Evolutionary conservation across 2,329 filamentous ascomycete genomes (phyloP), one percentile per base, ranked within the genome.

Genomic region (Emydomyces testavorans): DNA sequence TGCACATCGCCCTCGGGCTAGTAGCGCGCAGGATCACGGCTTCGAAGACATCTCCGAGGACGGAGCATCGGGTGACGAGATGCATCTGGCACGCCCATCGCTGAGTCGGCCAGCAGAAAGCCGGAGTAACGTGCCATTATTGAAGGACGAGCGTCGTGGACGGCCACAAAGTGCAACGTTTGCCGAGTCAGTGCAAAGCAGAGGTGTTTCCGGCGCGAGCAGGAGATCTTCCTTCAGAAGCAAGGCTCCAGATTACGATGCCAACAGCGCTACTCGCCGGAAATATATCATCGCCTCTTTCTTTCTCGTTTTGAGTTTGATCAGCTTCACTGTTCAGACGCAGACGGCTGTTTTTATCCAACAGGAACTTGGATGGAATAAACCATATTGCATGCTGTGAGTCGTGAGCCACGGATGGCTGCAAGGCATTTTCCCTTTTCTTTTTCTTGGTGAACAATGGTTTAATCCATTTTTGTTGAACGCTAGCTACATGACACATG

Each of bases 341-440:
- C 90, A 96, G 72, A 87, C 94, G 46, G 90, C 89, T 8, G 82
- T 93, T 7, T 89, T 95, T 68, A 92, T 98, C 52, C 90, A 96
- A 70, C 82, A 90, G 63, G 81, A 92, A 51, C 69, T 95, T 54
- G 80, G 84, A 54, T 98, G 92, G 92, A 79, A 93, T 69, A 98
- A 98, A 71, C 86, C 92, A n/a, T 98, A 95, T 71, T 94, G 87
- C 73, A 98, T 98, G 92, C 79, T 98, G 74, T 95, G 70, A 70
- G 66, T 67, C 51, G 70, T 64, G 26, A n/a, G 26, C 37, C 28
- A 39, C 36, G 18, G 28, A 44, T 34, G 16, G 18, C 11, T 29
- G 7, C 10, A 32, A 38, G n/a, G 47, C 23, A 24, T 18, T 39
- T 43, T 24, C 21, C 38, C 21, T 45, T 11, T 18, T 10, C n/a